Conservation (phyloP, 495 filamentous ascomycete species). For the Daldinia decipiens region DNA sequence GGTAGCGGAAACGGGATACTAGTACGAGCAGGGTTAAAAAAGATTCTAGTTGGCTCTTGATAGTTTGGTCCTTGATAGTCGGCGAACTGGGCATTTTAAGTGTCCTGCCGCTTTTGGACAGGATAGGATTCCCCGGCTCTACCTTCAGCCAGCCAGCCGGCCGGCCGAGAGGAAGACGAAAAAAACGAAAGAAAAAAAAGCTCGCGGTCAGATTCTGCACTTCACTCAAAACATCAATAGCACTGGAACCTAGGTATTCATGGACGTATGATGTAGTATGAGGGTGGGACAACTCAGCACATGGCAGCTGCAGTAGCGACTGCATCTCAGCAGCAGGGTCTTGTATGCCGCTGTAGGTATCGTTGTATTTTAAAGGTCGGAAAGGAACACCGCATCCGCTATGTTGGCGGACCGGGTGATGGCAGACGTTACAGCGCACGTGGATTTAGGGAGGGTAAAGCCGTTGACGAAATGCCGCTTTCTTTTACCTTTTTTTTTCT, state of each 20-base stretch:
- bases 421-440: conserved; percentile 41
- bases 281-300: conserved; percentile 44
- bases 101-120: conserved; percentile 27
- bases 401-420: conserved; percentile 36
- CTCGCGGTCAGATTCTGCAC: conserved; percentile 4
- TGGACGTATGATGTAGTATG: conserved; percentile 24
- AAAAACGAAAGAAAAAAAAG: conserved; percentile 22
- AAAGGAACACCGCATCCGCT: conserved; percentile 40
- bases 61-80: conserved; percentile 5
- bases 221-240: conserved; percentile 11
- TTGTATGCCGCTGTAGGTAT: conserved; percentile 27
- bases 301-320: conserved; percentile 46
- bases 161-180: not conserved
- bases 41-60: conserved; percentile 20
- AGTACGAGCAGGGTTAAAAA: conserved; percentile 25
- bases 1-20: conserved; percentile 16
- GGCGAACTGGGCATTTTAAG: conserved; percentile 13
- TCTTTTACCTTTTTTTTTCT: not conserved
- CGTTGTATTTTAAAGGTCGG: conserved; percentile 40
- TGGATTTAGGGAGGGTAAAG: conserved; percentile 36
- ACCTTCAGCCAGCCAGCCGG: not conserved
- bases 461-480: conserved; percentile 32
- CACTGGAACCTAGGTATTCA: not conserved
- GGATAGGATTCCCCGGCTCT: conserved; percentile 4
- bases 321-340: conserved; percentile 40